Percentiles rank a stretch among this genome's conserved stretches.
phyloP scores from a whole-genome alignment of 106 monocot species.

The Apostasia ramifera region DNA sequence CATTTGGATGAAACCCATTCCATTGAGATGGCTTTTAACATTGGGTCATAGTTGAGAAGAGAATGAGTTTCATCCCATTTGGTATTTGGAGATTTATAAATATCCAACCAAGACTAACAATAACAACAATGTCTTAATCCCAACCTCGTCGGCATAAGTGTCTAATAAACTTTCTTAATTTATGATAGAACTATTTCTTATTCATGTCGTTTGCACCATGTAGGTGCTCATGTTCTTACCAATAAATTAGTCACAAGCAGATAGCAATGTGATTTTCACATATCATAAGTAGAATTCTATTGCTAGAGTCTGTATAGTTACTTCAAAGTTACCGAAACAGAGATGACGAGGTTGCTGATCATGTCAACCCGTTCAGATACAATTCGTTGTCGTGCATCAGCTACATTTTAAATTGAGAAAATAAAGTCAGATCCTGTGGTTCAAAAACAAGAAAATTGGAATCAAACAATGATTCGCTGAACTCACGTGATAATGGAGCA shows the following conservation, averaged over 20 bases:
- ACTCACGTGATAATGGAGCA: conserved; percentile 89
- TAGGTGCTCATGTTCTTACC: neutral
- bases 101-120: no score
- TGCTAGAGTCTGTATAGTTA: conserved; percentile 7
- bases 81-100: no score
- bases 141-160: no score
- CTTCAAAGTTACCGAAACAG: conserved; percentile 80
- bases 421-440: neutral
- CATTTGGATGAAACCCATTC: no score
- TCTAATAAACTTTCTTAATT: neutral
- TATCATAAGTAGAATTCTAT: neutral
- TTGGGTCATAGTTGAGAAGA: no score
- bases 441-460: neutral
- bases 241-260: neutral
- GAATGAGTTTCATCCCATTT: no score
- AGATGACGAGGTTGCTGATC: conserved; percentile 79
- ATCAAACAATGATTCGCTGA: neutral
- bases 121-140: no score
- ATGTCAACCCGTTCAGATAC: conserved; percentile 94
- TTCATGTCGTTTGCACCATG: neutral
- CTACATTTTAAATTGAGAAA: conserved; percentile 21
- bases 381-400: conserved; percentile 92
- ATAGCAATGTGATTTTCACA: no score
- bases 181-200: neutral
- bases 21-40: no score